Percentiles rank a stretch among this genome's conserved stretches.
phyloP scores from a whole-genome alignment of 805 yeast genomes.

The Hanseniaspora guilliermondii region DNA sequence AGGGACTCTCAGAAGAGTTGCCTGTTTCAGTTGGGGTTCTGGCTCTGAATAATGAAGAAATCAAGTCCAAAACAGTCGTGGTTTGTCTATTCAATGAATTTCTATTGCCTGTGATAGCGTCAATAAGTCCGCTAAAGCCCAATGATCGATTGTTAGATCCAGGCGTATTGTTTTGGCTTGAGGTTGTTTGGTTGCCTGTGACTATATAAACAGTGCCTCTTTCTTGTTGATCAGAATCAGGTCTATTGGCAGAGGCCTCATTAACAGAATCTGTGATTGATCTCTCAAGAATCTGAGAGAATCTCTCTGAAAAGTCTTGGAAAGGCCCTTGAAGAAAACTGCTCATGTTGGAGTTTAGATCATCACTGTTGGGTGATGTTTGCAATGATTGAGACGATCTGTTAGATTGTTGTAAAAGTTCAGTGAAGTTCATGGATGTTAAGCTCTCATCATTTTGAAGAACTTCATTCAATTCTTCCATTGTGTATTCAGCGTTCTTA shows the following conservation, averaged over 20 bases:
- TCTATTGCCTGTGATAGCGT: background rate
- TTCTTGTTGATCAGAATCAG: background rate
- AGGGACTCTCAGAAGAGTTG: background rate
- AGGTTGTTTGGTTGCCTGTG: background rate
- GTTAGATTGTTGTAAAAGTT: slow-evolving; percentile 17
- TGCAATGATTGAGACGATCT: background rate
- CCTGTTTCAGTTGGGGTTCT: background rate
- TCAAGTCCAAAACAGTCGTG: background rate
- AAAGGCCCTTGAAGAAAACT: background rate
- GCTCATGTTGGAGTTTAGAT: background rate
- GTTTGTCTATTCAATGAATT: background rate
- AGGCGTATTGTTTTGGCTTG: background rate
- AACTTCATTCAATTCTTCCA: slow-evolving; percentile 16
- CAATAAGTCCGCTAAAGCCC: background rate
- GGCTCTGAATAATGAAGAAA: background rate
- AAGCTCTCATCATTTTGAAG: slow-evolving; percentile 15
- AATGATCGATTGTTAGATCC: background rate
- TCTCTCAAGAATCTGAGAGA: background rate
- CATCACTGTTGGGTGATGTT: background rate
- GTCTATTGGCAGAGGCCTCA: background rate
- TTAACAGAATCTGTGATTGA: background rate
- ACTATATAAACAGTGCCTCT: slow-evolving; percentile 2
- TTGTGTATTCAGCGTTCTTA: slow-evolving; percentile 19
- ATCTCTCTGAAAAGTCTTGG: background rate
- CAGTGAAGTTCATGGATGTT: slow-evolving; percentile 18